Conservation (phyloP, 495 filamentous ascomycete species). For the Penicillium parvum region DNA sequence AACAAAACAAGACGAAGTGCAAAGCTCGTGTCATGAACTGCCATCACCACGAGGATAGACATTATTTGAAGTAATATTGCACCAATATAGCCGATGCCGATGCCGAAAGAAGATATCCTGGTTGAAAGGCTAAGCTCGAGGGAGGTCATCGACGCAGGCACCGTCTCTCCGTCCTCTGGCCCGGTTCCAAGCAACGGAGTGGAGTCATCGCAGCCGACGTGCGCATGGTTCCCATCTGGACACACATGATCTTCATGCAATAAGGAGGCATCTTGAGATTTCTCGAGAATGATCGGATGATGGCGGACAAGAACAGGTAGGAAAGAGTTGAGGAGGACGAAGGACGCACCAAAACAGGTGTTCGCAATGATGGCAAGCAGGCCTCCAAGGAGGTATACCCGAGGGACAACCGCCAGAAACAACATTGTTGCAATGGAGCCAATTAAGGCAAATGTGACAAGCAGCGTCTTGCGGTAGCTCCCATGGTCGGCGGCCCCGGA, state of each 20-base stretch:
- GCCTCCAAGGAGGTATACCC: constrained; percentile 73
- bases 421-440: constrained; percentile 83
- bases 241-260: constrained; percentile 30
- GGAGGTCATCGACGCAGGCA: constrained; percentile 36
- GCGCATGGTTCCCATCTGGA: not conserved
- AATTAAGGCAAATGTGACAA: constrained; percentile 76
- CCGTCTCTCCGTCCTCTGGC: constrained; percentile 5
- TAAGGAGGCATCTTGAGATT: not conserved
- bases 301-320: constrained; percentile 76
- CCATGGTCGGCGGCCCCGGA: constrained; percentile 95
- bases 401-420: constrained; percentile 72
- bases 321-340: constrained; percentile 81
- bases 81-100: constrained; percentile 85
- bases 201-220: constrained; percentile 26
- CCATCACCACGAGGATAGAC: constrained; percentile 66
- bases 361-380: constrained; percentile 85
- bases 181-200: constrained; percentile 24
- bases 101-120: constrained; percentile 81
- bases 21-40: constrained; percentile 68
- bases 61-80: constrained; percentile 74
- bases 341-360: constrained; percentile 82
- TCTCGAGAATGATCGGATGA: constrained; percentile 50
- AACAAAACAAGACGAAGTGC: constrained; percentile 80
- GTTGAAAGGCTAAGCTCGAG: constrained; percentile 72
- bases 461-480: constrained; percentile 80